phyloP scores from a whole-genome alignment of 139 green algal species.

The Nannochloris sp. region DNA sequence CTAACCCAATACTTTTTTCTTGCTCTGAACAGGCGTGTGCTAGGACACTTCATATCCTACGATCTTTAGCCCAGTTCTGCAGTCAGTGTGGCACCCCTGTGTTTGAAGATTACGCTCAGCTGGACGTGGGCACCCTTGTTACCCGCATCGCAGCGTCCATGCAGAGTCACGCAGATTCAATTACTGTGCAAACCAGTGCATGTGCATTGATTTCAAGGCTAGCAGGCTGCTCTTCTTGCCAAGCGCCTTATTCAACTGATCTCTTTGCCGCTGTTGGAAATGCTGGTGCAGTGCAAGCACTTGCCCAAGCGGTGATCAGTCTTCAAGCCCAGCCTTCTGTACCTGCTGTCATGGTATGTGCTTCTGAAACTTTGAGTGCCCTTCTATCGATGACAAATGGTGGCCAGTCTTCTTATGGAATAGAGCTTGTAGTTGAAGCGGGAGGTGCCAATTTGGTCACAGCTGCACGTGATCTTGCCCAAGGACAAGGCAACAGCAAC shows the following conservation, averaged over 20 bases:
- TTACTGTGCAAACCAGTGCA: not conserved
- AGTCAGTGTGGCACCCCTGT: not conserved
- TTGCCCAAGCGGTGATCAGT: not conserved
- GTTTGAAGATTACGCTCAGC: not conserved
- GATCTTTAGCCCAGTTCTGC: not conserved
- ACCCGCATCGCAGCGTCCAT: not conserved
- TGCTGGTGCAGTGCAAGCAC: slow-evolving; percentile 1
- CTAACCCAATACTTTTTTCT: too few species aligned
- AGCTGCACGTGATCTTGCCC: not conserved
- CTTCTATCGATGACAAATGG: not conserved
- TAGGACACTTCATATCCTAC: not conserved
- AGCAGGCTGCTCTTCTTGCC: slow-evolving; percentile 3
- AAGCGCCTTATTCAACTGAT: not conserved
- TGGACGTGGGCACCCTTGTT: not conserved
- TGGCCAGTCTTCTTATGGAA: not conserved
- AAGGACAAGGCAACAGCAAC: not conserved
- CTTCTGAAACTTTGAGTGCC: not conserved
- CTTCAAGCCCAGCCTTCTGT: not conserved
- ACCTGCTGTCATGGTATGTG: not conserved
- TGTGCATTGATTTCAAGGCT: slow-evolving; percentile 4
- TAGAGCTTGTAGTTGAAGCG: not conserved
- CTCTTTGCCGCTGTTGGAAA: not conserved
- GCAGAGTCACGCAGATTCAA: not conserved
- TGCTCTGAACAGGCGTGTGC: slow-evolving; percentile 5
- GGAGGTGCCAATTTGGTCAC: not conserved